Conservation (phyloP, 331 rosid genomes). For the Malus hybrid region DNA sequence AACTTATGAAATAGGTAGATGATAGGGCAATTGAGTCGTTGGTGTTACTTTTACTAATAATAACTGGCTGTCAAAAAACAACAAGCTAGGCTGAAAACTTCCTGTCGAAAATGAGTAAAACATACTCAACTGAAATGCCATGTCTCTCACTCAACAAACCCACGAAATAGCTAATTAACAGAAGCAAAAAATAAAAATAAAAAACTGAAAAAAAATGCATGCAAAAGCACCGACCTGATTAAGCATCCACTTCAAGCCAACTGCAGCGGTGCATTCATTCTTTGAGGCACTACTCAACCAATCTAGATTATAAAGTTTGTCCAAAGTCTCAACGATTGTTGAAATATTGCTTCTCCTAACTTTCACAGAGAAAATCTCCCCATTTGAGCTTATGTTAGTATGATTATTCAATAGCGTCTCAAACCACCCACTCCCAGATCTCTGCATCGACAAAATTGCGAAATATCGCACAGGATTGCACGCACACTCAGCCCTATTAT, state of each 20-base stretch:
- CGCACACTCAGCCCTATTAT: slow-evolving; percentile 70
- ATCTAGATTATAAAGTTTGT: slow-evolving; percentile 72
- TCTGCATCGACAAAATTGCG: slow-evolving; percentile 92
- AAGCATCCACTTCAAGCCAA: slow-evolving; percentile 99
- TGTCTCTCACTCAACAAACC: background rate
- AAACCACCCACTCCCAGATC: slow-evolving; percentile 99
- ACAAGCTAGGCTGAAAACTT: background rate
- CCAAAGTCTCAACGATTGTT: slow-evolving; percentile 79
- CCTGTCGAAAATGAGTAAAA: background rate
- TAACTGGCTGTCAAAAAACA: background rate
- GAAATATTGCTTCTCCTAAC: slow-evolving; percentile 77
- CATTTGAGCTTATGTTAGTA: slow-evolving; percentile 88
- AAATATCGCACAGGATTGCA: slow-evolving; percentile 91
- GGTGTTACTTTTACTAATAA: background rate
- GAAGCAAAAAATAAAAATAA: background rate
- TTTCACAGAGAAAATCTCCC: slow-evolving; percentile 95
- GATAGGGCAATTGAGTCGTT: background rate
- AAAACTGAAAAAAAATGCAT: background rate
- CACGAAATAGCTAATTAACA: background rate
- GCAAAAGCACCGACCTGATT: slow-evolving; percentile 56
- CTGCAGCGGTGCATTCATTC: slow-evolving; percentile 96
- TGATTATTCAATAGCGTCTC: slow-evolving; percentile 94
- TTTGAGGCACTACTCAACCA: slow-evolving; percentile 92
- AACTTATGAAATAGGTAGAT: background rate
- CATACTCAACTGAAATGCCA: background rate